Base-by-base conservation (phyloP, 2,329 filamentous ascomycete species). In the Fusarium cyanostomum region DNA sequence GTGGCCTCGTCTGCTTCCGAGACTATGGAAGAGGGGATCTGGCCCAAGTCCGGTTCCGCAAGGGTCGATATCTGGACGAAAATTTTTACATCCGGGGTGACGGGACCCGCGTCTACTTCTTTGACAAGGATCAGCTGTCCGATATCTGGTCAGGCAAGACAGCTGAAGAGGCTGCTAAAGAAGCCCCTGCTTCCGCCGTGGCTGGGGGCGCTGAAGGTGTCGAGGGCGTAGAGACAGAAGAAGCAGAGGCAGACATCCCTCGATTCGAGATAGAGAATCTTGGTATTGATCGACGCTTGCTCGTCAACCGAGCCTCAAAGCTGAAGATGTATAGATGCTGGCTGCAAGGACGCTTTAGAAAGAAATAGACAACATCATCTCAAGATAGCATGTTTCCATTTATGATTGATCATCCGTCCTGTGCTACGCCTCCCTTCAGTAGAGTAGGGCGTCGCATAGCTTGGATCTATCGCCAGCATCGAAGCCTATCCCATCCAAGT, bases 261-360 rank as follows among this genome's bases (percentile, higher is more conserved):
- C 67, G 73, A 52, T 92, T 98, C 70, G 86, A 92, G 44, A 80
- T 97, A 42, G 80, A 91, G 53, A 86, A 95, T 42, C 84, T 98
- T 31, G 95, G 90, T 24, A 85, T 94, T 52, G 95, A 99, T 75
- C 88, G 92, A 66, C 88, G 95, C 58, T 84, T 99, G 81, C 84
- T 99, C 52, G 92, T 99, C 53, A 99, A 99, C 75, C 87, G 95
- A 65, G 92, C 94, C 52, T 86, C 89, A 72, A 90, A 93, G 78
- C 82, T 97, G 44, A 99, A 98, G 80, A 99, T 99, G 95, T 98
- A 98, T 78, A 88, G 95, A 60, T 98, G 94, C 81, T 99, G 95
- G 93, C 86, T 96, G 75, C 92, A 96, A 77, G 92, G 91, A 27
- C 86, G 88, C 5, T 96, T 95, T 75, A 86, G 83, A 71, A 94